A percentile compares a stretch with the other conserved stretches of the same genome.
phyloP scores from a whole-genome alignment of 23 red algal species.

The Gracilaria caudata region DNA sequence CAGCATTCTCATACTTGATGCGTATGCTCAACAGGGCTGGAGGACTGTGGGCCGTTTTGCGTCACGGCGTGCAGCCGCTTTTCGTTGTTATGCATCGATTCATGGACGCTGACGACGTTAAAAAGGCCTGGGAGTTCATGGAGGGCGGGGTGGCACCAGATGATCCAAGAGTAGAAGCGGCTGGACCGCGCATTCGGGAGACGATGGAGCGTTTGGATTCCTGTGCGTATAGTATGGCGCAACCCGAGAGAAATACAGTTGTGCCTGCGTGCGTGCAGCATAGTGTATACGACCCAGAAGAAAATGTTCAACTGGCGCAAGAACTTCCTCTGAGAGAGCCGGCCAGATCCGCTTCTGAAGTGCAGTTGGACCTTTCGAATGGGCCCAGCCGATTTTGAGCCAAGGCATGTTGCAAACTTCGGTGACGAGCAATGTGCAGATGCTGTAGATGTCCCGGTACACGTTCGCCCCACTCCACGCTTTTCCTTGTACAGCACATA shows the following conservation, averaged over 20 bases:
- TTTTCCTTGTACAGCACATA: too few relatives aligned
- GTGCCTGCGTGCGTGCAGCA: constrained; percentile 89
- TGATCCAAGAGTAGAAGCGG: constrained; percentile 54
- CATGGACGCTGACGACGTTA: constrained; percentile 84
- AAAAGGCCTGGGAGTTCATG: constrained; percentile 75
- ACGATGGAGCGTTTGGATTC: constrained; percentile 77
- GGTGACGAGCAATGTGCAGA: too few relatives aligned
- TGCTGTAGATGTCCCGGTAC: too few relatives aligned
- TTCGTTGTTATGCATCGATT: constrained; percentile 93
- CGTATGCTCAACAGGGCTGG: constrained; percentile 60
- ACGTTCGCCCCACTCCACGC: too few relatives aligned
- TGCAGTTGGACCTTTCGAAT: constrained; percentile 12
- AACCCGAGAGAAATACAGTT: constrained; percentile 50
- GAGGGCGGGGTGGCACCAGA: constrained; percentile 28
- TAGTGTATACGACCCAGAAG: constrained; percentile 64
- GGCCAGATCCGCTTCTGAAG: constrained; percentile 32
- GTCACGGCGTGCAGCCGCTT: constrained; percentile 32
- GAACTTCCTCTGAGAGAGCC: constrained; percentile 48
- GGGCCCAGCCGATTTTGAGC: neutral
- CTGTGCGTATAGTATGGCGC: constrained; percentile 82
- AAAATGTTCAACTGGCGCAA: constrained; percentile 62
- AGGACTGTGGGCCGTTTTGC: constrained; percentile 51
- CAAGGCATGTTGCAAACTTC: neutral
- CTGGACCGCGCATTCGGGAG: constrained; percentile 66
- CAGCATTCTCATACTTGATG: constrained; percentile 20